Conservation (phyloP, 2,329 filamentous ascomycete species). For the Dactylellina cionopaga region DNA sequence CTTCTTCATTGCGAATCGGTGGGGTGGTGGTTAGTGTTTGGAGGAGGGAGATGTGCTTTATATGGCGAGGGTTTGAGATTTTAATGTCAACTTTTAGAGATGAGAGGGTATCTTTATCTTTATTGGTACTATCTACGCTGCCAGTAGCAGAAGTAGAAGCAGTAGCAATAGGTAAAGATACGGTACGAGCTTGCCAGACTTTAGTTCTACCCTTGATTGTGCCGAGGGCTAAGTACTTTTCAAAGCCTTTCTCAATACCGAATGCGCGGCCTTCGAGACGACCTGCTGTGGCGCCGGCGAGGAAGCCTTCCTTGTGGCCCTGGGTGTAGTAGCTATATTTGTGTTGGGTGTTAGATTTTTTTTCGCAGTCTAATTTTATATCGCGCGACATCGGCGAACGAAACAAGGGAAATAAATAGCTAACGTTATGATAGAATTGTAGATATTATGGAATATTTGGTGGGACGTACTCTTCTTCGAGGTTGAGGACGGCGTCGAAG, state of each 20-base stretch:
- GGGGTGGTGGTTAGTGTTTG: constrained; percentile 81
- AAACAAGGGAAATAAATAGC: not conserved
- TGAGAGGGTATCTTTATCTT: constrained; percentile 26
- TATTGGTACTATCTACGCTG: not conserved
- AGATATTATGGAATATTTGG: not conserved
- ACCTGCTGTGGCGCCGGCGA: constrained; percentile 80
- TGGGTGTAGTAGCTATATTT: constrained; percentile 75
- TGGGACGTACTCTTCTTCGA: constrained; percentile 56
- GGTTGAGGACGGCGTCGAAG: constrained; percentile 55
- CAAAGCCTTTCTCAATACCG: constrained; percentile 90
- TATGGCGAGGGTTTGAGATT: constrained; percentile 71
- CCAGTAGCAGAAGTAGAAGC: constrained; percentile 61
- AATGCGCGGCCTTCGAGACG: constrained; percentile 88
- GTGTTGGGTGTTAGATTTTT: constrained; percentile 40
- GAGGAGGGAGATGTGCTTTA: constrained; percentile 79
- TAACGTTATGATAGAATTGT: not conserved
- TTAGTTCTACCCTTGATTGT: constrained; percentile 78
- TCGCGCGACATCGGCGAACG: not conserved
- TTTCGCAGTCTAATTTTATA: not conserved
- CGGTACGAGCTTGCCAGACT: constrained; percentile 84
- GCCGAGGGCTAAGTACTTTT: constrained; percentile 87
- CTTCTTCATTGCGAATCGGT: constrained; percentile 83
- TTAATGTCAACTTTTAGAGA: constrained; percentile 63
- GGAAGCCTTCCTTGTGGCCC: constrained; percentile 78
- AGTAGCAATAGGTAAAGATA: too few species aligned